These are phyloP conservation scores for Gonapodya sp. DNA, from an alignment of 192 early-diverging fungal species.

Conservation along the genomic window DNA sequence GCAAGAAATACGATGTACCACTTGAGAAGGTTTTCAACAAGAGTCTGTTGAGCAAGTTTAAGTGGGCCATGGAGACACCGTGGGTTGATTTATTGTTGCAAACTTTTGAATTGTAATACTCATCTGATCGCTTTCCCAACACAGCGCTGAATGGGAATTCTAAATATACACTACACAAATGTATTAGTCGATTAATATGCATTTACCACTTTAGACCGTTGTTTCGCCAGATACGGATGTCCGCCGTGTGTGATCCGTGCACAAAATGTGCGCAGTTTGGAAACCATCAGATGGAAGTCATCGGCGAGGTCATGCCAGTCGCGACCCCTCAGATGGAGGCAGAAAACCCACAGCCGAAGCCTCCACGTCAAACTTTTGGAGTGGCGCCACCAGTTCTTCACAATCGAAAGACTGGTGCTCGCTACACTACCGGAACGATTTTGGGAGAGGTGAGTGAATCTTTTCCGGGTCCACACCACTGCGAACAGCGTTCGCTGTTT, in stretches of 20 bases:
- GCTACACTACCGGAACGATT: constrained; percentile 27
- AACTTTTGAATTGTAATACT: no score
- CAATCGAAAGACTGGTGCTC: constrained; percentile 20
- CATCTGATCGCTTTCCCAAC: no score
- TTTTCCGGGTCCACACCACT: neutral
- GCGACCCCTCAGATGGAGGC: neutral
- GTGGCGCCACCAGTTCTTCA: constrained; percentile 31
- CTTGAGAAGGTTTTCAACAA: constrained; percentile 88
- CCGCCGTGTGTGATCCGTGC: no score
- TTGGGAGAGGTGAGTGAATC: constrained; percentile 38
- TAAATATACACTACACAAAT: no score
- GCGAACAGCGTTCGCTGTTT: no score
- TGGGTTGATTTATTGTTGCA: no score
- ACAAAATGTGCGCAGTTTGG: no score
- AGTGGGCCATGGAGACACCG: constrained; percentile 70
- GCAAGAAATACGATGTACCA: constrained; percentile 76
- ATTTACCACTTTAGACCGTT: no score
- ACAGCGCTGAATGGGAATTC: no score
- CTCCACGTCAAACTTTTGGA: constrained; percentile 20
- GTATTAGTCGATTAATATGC: no score
- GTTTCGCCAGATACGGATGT: no score
- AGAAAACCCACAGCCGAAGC: constrained; percentile 17
- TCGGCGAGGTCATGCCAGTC: neutral
- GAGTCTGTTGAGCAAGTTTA: constrained; percentile 88
- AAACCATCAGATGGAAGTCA: no score